Evolutionary conservation across 768 basidiomycete genomes (phyloP), one percentile per base, ranked within the genome.

Genomic region (Agaricus blazei): DNA sequence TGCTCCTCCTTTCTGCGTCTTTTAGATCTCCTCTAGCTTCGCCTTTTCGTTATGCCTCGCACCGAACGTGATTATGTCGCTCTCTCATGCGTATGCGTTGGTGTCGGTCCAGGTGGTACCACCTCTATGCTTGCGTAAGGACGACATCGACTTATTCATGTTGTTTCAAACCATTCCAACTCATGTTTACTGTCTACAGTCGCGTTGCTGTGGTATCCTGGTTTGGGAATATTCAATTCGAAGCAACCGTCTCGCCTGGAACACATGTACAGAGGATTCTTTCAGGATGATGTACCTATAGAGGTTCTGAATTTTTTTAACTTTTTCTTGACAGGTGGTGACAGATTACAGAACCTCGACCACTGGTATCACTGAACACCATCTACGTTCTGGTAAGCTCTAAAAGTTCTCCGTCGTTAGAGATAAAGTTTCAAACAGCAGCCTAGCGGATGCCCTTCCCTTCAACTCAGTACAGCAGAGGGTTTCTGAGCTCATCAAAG

Each of bases 51-150:
- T 70, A 66, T 73, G 51, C 61, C 70, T 56, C 70, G 71, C 41
- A 61, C 65, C 24, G 83, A 70, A 42, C 77, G 77, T 34, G 48
- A 56, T 53, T 75, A 83, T 59, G 66, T 87, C 42, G 77, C 83
- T 6, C 66, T 90, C 42, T 80, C 86, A 14, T 88, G 83, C 59
- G 72, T 75, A 49, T 83, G 82, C 59, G 85, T 90, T n/a, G 90
- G 90, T 11, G 85, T 88, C 37, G 88, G 88, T 28, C 84, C 87
- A 15, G 88, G 89, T 3, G 90, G 90, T 6, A 85, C 85, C 14
- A 92, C 90, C 1, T 80, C 84, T 38, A 87, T 92, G 84, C 74
- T 92, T 36, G 90, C 88, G 90, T 90, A 72, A 59, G 85, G 34
- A 11, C 34, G 11, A 77, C 42, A 12, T 42, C 15, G 36, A 24